These are phyloP conservation scores for Daedaleopsis sinensis DNA, from an alignment of 768 basidiomycete genomes.

Conservation along the genomic window DNA sequence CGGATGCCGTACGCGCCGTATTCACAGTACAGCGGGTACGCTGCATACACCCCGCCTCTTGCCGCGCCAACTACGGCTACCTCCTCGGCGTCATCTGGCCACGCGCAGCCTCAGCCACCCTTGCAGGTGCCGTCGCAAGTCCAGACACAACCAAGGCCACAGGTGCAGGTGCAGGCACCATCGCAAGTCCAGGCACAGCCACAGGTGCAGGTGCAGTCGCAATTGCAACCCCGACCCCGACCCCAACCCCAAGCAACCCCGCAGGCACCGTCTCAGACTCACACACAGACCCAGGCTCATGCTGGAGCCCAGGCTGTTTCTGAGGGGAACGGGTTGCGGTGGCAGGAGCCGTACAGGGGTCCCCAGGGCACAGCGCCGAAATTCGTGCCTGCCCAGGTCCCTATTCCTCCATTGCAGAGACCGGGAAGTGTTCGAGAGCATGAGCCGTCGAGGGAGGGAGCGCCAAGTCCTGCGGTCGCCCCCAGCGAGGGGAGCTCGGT, in stretches of 20 bases:
- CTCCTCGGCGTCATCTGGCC: neutral
- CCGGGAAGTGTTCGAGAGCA: too few species aligned
- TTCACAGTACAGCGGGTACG: neutral
- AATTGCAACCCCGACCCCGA: neutral
- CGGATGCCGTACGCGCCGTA: neutral
- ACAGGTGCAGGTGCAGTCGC: neutral
- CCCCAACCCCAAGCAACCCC: neutral
- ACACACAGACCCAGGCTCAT: neutral
- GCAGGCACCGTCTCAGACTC: neutral
- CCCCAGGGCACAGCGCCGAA: constrained; percentile 15
- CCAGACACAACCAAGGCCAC: neutral
- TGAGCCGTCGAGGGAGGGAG: neutral
- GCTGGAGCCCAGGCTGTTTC: neutral
- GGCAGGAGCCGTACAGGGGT: constrained; percentile 40
- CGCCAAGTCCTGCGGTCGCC: too few species aligned
- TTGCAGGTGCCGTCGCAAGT: neutral
- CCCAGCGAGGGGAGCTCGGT: too few species aligned
- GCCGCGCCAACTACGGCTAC: neutral
- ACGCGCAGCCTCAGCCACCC: neutral
- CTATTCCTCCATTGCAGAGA: neutral
- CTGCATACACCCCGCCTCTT: neutral
- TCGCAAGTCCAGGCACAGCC: neutral
- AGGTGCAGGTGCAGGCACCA: neutral
- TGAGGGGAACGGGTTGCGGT: constrained; percentile 29
- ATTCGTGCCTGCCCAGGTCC: neutral